phyloP scores from a whole-genome alignment of 495 filamentous ascomycete species.

The Bryoglossum gracile region DNA sequence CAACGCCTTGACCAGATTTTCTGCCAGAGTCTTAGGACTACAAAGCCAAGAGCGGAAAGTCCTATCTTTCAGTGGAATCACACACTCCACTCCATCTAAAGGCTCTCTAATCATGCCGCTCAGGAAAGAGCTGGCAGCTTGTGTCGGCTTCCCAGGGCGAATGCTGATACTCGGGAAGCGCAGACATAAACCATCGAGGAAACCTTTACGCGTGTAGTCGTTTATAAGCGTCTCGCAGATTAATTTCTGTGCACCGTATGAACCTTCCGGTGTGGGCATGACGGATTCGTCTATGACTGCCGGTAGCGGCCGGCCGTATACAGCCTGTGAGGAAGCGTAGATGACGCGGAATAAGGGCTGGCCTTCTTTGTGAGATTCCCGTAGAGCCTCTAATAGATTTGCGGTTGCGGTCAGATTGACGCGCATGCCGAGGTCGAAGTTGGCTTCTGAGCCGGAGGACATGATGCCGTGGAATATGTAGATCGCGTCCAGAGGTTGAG shows the following conservation, averaged over 20 bases:
- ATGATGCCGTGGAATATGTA: slow-evolving; percentile 85
- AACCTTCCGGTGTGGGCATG: slow-evolving; percentile 57
- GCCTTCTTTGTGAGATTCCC: slow-evolving; percentile 35
- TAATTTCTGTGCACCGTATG: slow-evolving; percentile 75
- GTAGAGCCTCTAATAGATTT: slow-evolving; percentile 54
- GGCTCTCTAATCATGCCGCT: slow-evolving; percentile 68
- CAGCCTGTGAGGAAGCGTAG: slow-evolving; percentile 45
- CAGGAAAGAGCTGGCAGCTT: slow-evolving; percentile 68
- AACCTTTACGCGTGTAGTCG: slow-evolving; percentile 65
- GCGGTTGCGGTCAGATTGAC: slow-evolving; percentile 73
- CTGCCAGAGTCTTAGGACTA: slow-evolving; percentile 57
- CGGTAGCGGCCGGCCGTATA: slow-evolving; percentile 51
- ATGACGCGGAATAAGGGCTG: slow-evolving; percentile 33
- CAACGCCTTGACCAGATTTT: slow-evolving; percentile 62
- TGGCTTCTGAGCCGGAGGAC: slow-evolving; percentile 67
- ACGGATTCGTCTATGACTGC: slow-evolving; percentile 49
- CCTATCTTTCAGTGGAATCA: slow-evolving; percentile 52
- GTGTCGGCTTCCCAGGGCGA: slow-evolving; percentile 64
- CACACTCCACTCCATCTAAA: slow-evolving; percentile 53
- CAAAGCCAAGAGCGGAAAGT: slow-evolving; percentile 60
- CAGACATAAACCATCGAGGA: slow-evolving; percentile 57
- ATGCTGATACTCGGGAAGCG: slow-evolving; percentile 73
- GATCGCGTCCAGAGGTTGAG: slow-evolving; percentile 49
- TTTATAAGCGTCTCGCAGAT: slow-evolving; percentile 68
- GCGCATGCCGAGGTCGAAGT: slow-evolving; percentile 63